Evolutionary conservation across 202 grass and related monocot genomes (phyloP).

Genomic region (Setaria italica): DNA sequence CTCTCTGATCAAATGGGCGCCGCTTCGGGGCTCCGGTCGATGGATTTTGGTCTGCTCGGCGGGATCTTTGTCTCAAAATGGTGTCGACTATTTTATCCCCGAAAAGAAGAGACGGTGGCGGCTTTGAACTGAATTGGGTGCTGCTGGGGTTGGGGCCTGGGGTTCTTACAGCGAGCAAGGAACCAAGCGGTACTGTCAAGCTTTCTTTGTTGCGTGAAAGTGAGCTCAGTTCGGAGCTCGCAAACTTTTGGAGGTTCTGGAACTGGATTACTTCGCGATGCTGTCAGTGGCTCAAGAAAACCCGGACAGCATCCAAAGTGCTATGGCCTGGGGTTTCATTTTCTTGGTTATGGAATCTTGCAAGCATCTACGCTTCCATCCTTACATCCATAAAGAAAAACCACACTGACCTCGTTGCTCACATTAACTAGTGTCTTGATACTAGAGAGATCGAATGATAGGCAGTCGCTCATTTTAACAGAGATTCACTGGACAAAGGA

Average conservation of each 20-base stretch:
- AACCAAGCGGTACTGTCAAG: not conserved
- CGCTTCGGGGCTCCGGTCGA: not conserved
- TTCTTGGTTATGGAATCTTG: conserved; percentile 6
- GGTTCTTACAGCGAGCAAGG: not conserved
- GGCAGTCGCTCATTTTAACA: not conserved
- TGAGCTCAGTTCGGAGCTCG: not conserved
- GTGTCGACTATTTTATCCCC: not conserved
- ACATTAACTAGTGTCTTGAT: not conserved
- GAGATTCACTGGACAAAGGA: not conserved
- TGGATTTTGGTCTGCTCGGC: not conserved
- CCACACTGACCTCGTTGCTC: not conserved
- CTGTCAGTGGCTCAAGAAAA: not conserved
- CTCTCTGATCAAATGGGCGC: not conserved
- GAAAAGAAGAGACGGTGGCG: not conserved
- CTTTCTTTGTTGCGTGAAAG: not conserved
- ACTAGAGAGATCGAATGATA: not conserved
- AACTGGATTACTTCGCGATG: not conserved
- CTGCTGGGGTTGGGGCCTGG: not conserved
- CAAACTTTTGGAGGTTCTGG: not conserved
- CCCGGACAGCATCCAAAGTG: not conserved
- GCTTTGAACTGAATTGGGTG: not conserved
- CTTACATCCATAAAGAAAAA: not conserved
- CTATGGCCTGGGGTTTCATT: not conserved
- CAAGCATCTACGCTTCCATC: not conserved
- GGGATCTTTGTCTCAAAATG: not conserved